Evolutionary conservation across 2,329 filamentous ascomycete species (phyloP).

Genomic region (Akanthomyces lecanii): DNA sequence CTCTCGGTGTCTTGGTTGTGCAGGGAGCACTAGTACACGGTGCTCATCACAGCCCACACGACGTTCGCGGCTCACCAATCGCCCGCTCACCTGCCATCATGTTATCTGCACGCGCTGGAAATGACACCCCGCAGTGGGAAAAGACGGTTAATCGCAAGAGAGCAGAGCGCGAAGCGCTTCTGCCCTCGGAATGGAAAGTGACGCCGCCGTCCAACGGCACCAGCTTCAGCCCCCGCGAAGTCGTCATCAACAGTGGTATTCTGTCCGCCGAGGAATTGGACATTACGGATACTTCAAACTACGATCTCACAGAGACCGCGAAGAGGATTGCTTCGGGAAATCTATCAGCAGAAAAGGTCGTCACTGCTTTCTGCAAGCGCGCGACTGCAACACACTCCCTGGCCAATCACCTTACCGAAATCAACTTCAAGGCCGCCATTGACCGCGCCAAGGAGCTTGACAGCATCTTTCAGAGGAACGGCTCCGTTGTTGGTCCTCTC

Average conservation of each 20-base stretch:
- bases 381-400: conserved; percentile 50
- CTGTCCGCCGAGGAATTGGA: not conserved
- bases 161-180: not conserved
- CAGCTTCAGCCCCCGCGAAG: not conserved
- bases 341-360: not conserved
- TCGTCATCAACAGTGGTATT: not conserved
- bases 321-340: not conserved
- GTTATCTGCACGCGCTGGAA: too few relatives aligned
- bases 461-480: not conserved
- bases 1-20: not conserved
- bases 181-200: not conserved
- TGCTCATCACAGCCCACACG: not conserved
- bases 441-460: conserved; percentile 23
- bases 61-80: not conserved
- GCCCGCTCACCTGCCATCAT: not conserved
- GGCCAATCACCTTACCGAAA: conserved; percentile 44
- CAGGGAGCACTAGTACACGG: not conserved
- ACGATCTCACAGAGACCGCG: not conserved
- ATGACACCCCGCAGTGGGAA: not conserved
- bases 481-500: conserved; percentile 43
- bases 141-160: not conserved
- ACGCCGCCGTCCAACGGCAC: not conserved
- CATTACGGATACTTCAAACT: not conserved
- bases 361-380: conserved; percentile 45
- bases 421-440: conserved; percentile 43